Base-by-base conservation (phyloP, 768 basidiomycete genomes). In the Strobilomyces dryophilus region DNA sequence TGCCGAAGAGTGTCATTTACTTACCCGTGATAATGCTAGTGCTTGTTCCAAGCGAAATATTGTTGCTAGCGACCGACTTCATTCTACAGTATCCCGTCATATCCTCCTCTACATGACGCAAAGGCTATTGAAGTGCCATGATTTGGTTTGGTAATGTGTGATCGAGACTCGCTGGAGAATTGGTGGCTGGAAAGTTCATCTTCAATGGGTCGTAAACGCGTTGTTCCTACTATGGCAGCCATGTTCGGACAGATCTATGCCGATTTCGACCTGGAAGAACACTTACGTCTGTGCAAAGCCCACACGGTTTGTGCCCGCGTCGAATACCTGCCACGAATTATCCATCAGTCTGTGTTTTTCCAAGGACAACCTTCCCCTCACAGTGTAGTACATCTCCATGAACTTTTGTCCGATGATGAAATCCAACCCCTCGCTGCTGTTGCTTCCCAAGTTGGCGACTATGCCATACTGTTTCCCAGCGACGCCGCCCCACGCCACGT, bases 211-310 rank as follows among this genome's bases (percentile, higher is more conserved):
- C 15, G 63, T 51, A 36, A 57, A 58, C 3, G 66, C 68, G 36
- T 67, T 52, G 9, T 58, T 59, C 44, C 64, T 66, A 39, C 64
- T 66, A 39, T 31, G 21, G 41, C 12, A 21, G 12, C 20, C 20
- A n/a, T 7, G 24, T 8, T 57, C 42, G 54, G 44, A 51, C 35
- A 8, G 12, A 32, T 32, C 7, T 12, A 36, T 12, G 15, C 4
- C 0, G 8, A 5, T 32, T 27, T 27, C 11, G 29, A 31, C n/a
- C 41, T 2, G 2, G 2, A 49, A 9, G 4, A 29, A n/a, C n/a
- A 60, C 63, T 58, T 17, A 66, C 63, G 61, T 66, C 51, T 55
- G 42, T 17, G 48, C 67, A 40, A 63, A 63, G 21, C 64, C 64
- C 44, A 64, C 40, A 5, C 53, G 61, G 12, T 53, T 51, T 1